phyloP scores from a whole-genome alignment of 208 protist species.

The Trypanosoma boissoni region DNA sequence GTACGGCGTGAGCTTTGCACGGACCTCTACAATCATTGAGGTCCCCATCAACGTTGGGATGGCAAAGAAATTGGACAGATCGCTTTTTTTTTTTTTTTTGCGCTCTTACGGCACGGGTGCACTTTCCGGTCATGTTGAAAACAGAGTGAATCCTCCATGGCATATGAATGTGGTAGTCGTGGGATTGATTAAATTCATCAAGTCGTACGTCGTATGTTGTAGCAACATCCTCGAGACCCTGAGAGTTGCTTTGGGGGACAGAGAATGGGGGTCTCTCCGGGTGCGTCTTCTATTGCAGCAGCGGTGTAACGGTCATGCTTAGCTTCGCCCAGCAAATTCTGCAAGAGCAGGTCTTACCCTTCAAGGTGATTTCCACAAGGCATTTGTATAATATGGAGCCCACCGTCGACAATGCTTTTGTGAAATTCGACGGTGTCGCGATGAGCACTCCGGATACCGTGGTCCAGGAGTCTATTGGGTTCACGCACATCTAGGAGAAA shows the following conservation, averaged over 20 bases:
- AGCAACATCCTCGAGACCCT: conserved; percentile 36
- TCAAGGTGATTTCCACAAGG: conserved; percentile 34
- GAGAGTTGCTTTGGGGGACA: conserved; percentile 10
- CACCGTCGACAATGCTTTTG: conserved; percentile 19
- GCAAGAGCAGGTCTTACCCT: conserved; percentile 41
- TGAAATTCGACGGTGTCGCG: conserved; percentile 33
- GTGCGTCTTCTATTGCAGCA: conserved; percentile 80
- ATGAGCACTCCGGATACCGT: conserved; percentile 26
- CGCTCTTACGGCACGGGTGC: conserved; percentile 49
- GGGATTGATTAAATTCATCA: conserved; percentile 27
- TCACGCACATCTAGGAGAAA: conserved; percentile 66
- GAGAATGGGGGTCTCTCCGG: conserved; percentile 32
- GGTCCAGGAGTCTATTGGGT: conserved; percentile 24
- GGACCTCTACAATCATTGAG: conserved; percentile 35
- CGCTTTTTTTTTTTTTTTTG: conserved; percentile 63
- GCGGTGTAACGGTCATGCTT: conserved; percentile 72
- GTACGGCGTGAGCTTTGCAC: conserved; percentile 33
- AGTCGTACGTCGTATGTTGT: conserved; percentile 39
- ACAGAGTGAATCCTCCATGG: conserved; percentile 59
- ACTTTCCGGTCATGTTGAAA: conserved; percentile 72
- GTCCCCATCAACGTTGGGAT: conserved; percentile 52
- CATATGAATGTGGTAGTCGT: conserved; percentile 17
- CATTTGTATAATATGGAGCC: conserved; percentile 37
- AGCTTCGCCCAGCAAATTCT: conserved; percentile 45
- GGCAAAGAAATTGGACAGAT: conserved; percentile 37